phyloP scores from a whole-genome alignment of 1,284 basidiomycete genomes.

The Tremellales sp. region DNA sequence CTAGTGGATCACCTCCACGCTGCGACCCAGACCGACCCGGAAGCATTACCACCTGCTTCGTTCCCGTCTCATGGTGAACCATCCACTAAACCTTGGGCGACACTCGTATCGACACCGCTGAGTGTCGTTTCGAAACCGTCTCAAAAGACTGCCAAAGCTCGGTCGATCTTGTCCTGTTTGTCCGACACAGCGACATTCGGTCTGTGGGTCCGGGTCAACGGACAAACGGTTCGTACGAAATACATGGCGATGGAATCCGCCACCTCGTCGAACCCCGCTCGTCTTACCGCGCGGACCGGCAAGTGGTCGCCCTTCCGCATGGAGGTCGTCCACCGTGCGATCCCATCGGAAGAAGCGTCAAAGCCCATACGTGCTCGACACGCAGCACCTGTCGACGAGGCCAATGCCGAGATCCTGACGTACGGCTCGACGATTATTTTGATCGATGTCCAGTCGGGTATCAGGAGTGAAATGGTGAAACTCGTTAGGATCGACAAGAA shows the following conservation, averaged over 20 bases:
- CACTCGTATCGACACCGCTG: constrained; percentile 85
- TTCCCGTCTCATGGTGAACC: neutral
- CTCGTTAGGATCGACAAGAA: constrained; percentile 93
- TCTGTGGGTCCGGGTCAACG: constrained; percentile 93
- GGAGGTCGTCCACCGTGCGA: constrained; percentile 28
- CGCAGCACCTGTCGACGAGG: constrained; percentile 54
- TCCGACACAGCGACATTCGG: constrained; percentile 85
- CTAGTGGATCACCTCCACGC: constrained; percentile 5
- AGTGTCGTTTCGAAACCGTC: constrained; percentile 95
- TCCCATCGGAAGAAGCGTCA: constrained; percentile 1
- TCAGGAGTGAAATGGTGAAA: constrained; percentile 77
- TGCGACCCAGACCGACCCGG: neutral
- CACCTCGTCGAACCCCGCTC: constrained; percentile 45
- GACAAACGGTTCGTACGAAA: constrained; percentile 93
- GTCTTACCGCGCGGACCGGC: constrained; percentile 30
- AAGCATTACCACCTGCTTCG: no score
- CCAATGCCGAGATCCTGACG: constrained; percentile 63
- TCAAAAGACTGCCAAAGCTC: constrained; percentile 93
- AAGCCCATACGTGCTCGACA: constrained; percentile 2
- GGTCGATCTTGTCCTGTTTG: constrained; percentile 88
- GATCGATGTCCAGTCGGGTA: constrained; percentile 76
- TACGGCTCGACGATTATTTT: constrained; percentile 86
- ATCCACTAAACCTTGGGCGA: constrained; percentile 62
- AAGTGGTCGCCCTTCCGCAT: constrained; percentile 45
- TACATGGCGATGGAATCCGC: constrained; percentile 73